These are phyloP conservation scores for Ustilago curta DNA, from an alignment of 1,284 basidiomycete genomes.

Conservation along the genomic window DNA sequence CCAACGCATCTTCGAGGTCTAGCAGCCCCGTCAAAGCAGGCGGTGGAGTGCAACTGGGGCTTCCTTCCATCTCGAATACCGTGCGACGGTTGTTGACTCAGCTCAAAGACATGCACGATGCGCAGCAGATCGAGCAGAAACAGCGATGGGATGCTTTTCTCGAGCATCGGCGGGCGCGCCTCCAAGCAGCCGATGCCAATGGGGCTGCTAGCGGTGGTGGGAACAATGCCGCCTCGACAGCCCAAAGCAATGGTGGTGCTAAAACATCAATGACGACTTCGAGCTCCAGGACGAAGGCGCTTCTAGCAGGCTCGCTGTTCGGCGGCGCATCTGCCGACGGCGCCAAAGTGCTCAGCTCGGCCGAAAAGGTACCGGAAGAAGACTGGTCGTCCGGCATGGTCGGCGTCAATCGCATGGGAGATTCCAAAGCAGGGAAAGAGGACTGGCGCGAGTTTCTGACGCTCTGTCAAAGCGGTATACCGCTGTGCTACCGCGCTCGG, in stretches of 20 bases:
- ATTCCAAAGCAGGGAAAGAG: constrained; percentile 76
- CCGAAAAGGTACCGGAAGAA: constrained; percentile 51
- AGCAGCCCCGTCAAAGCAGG: constrained; percentile 45
- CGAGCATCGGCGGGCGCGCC: constrained; percentile 73
- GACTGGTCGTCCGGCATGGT: constrained; percentile 73
- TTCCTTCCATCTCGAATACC: constrained; percentile 74
- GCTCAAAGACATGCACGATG: constrained; percentile 86
- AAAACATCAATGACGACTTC: constrained; percentile 15
- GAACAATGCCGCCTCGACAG: background rate
- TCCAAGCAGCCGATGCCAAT: constrained; percentile 22
- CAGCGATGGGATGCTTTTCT: constrained; percentile 92
- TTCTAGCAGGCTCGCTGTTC: constrained; percentile 29
- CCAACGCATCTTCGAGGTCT: constrained; percentile 40
- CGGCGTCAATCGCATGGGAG: constrained; percentile 86
- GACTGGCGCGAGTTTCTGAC: constrained; percentile 83
- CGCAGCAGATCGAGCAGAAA: constrained; percentile 79
- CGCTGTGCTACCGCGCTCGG: constrained; percentile 86
- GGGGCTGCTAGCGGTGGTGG: background rate
- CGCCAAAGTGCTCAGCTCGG: constrained; percentile 25
- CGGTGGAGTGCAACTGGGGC: constrained; percentile 2
- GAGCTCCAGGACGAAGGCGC: constrained; percentile 32
- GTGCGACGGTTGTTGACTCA: constrained; percentile 82
- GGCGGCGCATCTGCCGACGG: constrained; percentile 28
- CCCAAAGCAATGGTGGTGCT: background rate
- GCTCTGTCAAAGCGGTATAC: constrained; percentile 85